phyloP scores from a whole-genome alignment of 257 asterid species.

The Eucommia ulmoides region DNA sequence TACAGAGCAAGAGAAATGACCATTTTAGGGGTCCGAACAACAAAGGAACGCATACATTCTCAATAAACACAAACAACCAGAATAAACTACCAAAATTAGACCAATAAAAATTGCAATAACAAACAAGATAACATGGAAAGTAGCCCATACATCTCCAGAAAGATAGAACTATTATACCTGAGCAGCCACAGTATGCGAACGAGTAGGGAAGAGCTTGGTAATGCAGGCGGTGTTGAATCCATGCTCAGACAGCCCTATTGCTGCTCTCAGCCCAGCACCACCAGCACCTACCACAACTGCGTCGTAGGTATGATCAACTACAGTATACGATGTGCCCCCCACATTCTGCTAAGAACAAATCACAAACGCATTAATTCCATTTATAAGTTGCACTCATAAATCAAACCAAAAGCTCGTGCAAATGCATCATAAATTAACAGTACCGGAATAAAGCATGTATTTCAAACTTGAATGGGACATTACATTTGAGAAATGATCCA shows the following conservation, averaged over 20 bases:
- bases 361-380: too few species aligned
- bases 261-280: constrained; percentile 98
- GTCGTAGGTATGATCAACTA: constrained; percentile 97
- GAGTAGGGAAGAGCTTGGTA: constrained; percentile 95
- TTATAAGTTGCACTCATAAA: too few species aligned
- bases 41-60: too few species aligned
- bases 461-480: neutral
- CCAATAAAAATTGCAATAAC: neutral
- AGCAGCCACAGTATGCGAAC: constrained; percentile 98
- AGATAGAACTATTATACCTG: constrained; percentile 37
- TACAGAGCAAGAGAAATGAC: too few species aligned
- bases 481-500: neutral
- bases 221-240: constrained; percentile 98
- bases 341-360: constrained; percentile 33
- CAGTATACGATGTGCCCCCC: constrained; percentile 59
- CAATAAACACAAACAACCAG: too few species aligned
- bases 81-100: too few species aligned
- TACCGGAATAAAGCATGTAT: too few species aligned
- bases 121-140: too few species aligned
- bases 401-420: too few species aligned
- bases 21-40: too few species aligned
- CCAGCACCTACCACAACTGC: constrained; percentile 99
- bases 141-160: neutral
- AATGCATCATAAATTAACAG: too few species aligned
- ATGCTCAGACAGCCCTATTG: constrained; percentile 95